These are phyloP conservation scores for Hippophae gyantsensis DNA, from an alignment of 306 rosid species.

Conservation along the genomic window DNA sequence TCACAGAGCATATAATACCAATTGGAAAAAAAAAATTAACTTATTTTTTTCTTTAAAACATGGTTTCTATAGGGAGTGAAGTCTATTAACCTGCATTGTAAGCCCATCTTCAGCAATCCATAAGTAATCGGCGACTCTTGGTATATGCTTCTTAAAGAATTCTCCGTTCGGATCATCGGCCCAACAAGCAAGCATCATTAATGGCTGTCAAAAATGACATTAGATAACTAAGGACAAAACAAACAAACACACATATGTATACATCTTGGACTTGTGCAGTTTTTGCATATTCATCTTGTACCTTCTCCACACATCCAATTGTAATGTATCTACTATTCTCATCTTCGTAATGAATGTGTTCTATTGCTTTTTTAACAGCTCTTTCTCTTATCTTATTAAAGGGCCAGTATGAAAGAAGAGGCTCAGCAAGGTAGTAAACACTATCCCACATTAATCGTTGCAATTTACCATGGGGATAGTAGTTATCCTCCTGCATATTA, in stretches of 20 bases:
- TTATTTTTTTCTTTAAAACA: not conserved
- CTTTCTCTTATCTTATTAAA: slow-evolving; percentile 25
- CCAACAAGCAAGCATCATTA: slow-evolving; percentile 35
- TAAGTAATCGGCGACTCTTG: slow-evolving; percentile 28
- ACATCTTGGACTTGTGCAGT: not conserved
- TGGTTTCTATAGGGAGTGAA: too few relatives aligned
- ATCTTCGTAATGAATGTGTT: slow-evolving; percentile 30
- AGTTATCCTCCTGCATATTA: slow-evolving; percentile 23
- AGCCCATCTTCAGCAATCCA: slow-evolving; percentile 43
- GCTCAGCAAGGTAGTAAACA: slow-evolving; percentile 18
- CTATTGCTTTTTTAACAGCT: slow-evolving; percentile 17
- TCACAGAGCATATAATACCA: not conserved
- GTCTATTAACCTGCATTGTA: slow-evolving; percentile 19
- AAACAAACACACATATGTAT: too few relatives aligned
- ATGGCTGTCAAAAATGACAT: slow-evolving; percentile 13
- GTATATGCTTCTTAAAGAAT: slow-evolving; percentile 33
- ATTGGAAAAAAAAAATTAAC: too few relatives aligned
- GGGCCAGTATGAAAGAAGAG: slow-evolving; percentile 22
- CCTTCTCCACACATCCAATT: slow-evolving; percentile 43
- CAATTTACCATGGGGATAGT: slow-evolving; percentile 19
- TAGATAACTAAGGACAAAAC: not conserved
- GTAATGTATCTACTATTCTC: slow-evolving; percentile 29
- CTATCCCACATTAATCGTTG: slow-evolving; percentile 29
- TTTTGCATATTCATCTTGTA: not conserved
- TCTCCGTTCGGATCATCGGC: slow-evolving; percentile 37